phyloP scores from a whole-genome alignment of 1,284 basidiomycete genomes.

The Irpex sp. region DNA sequence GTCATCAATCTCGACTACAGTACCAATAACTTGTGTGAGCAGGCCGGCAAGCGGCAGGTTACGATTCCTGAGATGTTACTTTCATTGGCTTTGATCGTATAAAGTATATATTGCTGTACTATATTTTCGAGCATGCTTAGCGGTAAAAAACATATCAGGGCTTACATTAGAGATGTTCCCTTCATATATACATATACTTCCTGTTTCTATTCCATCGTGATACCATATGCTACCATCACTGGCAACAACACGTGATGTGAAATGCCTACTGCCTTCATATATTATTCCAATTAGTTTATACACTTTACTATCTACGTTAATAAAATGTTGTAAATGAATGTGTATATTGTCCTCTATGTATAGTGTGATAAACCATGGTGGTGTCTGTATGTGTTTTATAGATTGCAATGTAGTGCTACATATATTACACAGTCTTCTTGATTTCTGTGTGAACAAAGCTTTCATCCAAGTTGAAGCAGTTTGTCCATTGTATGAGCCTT shows the following conservation, averaged over 20 bases:
- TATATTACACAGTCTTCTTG: too few relatives aligned
- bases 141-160: background rate
- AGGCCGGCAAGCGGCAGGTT: background rate
- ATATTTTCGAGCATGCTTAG: background rate
- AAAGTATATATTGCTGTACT: background rate
- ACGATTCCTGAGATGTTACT: background rate
- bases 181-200: background rate
- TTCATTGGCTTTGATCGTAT: background rate
- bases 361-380: too few relatives aligned
- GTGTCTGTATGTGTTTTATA: too few relatives aligned
- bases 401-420: too few relatives aligned
- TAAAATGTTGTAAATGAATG: too few relatives aligned
- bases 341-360: too few relatives aligned
- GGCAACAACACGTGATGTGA: background rate
- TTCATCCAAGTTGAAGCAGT: too few relatives aligned
- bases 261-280: background rate
- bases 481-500: too few relatives aligned
- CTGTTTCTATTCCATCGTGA: background rate
- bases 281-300: too few relatives aligned
- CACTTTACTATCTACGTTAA: too few relatives aligned
- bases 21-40: background rate
- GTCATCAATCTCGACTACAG: too few relatives aligned
- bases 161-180: background rate
- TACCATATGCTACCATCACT: background rate
- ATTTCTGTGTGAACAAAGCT: too few relatives aligned